Evolutionary conservation across 2,329 filamentous ascomycete genomes (phyloP).

Genomic region (Cladosporium austrohemisphaericum): DNA sequence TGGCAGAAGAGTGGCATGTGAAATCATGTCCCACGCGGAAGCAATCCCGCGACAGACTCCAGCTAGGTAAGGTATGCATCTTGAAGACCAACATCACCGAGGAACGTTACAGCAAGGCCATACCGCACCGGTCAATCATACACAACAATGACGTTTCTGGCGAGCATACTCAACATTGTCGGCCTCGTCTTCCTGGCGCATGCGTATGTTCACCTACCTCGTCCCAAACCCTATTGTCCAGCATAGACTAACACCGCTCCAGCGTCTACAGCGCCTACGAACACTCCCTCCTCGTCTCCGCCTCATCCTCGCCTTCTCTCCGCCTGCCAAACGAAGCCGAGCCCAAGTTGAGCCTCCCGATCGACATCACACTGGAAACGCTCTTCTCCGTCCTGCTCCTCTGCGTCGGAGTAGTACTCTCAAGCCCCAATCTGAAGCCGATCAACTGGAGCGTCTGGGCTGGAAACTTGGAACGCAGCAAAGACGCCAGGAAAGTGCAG

Average conservation of each 20-base stretch:
- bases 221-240: conserved; percentile 12
- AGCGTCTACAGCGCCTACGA: conserved; percentile 97
- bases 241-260: conserved; percentile 26
- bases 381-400: conserved; percentile 74
- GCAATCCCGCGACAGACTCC: too few relatives aligned
- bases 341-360: conserved; percentile 54
- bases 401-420: conserved; percentile 76
- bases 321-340: conserved; percentile 31
- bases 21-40: too few relatives aligned
- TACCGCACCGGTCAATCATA: neutral
- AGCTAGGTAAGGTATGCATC: too few relatives aligned
- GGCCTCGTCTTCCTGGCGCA: conserved; percentile 79
- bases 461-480: conserved; percentile 70
- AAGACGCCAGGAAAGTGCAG: conserved; percentile 50
- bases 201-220: conserved; percentile 60
- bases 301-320: conserved; percentile 37
- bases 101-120: too few relatives aligned
- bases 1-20: too few relatives aligned
- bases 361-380: conserved; percentile 86
- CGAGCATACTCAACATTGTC: conserved; percentile 55
- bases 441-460: conserved; percentile 82
- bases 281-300: conserved; percentile 66
- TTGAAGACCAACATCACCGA: too few relatives aligned
- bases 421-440: conserved; percentile 73
- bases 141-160: conserved; percentile 10